A percentile compares a stretch with the other conserved stretches of the same genome.
Evolutionary conservation across 2,329 filamentous ascomycete species (phyloP).

Genomic region (Colletotrichum costaricense): DNA sequence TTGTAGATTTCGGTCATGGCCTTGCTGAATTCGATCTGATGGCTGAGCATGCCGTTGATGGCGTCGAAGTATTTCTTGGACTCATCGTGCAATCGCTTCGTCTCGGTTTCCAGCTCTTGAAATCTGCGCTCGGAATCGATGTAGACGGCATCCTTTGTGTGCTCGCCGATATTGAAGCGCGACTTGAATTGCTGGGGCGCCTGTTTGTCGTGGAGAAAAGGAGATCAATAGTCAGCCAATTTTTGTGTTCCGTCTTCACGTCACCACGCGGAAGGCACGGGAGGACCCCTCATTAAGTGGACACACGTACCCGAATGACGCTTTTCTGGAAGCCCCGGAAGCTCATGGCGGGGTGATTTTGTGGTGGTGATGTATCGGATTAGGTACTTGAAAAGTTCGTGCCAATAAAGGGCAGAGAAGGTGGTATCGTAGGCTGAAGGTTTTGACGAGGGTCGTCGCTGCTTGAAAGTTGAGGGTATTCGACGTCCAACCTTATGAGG

Average conservation of each 20-base stretch:
- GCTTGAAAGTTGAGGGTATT: constrained; percentile 36
- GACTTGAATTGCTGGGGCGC: constrained; percentile 92
- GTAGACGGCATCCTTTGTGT: constrained; percentile 95
- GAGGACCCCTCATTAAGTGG: constrained; percentile 38
- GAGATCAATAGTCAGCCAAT: constrained; percentile 11
- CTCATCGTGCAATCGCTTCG: constrained; percentile 96
- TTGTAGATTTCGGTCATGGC: constrained; percentile 98
- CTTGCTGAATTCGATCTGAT: constrained; percentile 98
- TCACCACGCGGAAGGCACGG: constrained; percentile 8
- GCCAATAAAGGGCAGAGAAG: constrained; percentile 19
- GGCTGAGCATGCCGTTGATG: constrained; percentile 96
- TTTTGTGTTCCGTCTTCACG: constrained; percentile 22
- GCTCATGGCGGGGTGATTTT: constrained; percentile 75
- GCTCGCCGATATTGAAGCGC: constrained; percentile 94
- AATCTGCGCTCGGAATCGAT: constrained; percentile 95
- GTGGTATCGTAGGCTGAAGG: constrained; percentile 20
- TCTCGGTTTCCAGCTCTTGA: constrained; percentile 92
- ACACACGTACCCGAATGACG: constrained; percentile 76
- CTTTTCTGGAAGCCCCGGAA: constrained; percentile 96
- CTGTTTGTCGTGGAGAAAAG: constrained; percentile 49
- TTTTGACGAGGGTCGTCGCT: constrained; percentile 28
- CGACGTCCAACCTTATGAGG: constrained; percentile 35
- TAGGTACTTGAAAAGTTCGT: constrained; percentile 11
- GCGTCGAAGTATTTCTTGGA: constrained; percentile 97
- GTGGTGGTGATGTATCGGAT: constrained; percentile 27